Evolutionary conservation across 169 alveolate species (phyloP).

Genomic region (Cryptosporidium canis): DNA sequence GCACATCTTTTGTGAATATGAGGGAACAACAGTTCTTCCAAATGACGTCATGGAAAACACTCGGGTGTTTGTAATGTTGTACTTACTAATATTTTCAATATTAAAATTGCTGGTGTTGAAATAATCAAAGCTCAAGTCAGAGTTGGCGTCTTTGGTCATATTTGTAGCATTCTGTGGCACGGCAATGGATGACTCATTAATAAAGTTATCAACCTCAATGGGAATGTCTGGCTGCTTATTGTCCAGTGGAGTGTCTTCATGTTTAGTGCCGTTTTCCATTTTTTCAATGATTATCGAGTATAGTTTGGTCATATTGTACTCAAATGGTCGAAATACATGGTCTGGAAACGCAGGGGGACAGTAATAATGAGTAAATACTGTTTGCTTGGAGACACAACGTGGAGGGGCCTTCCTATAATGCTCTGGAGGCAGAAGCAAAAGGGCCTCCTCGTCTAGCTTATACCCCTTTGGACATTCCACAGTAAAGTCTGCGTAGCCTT

Average conservation of each 20-base stretch:
- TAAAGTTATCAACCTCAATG: not conserved
- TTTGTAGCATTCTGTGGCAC: not conserved
- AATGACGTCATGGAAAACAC: not conserved
- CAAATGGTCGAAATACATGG: conserved; percentile 34
- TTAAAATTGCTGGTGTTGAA: not conserved
- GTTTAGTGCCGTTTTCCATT: not conserved
- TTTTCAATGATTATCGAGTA: not conserved
- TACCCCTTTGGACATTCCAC: conserved; percentile 50
- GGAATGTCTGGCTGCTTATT: not conserved
- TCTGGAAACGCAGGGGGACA: conserved; percentile 61
- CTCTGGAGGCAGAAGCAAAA: conserved; percentile 22
- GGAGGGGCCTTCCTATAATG: conserved; percentile 47
- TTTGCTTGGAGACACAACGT: conserved; percentile 50
- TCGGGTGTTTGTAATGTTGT: conserved; percentile 25
- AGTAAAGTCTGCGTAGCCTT: conserved; percentile 28
- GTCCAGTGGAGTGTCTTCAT: not conserved
- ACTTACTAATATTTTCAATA: not conserved
- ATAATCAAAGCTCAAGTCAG: not conserved
- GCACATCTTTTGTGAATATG: conserved; percentile 56
- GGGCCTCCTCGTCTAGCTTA: conserved; percentile 40
- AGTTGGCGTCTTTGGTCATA: not conserved
- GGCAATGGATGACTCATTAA: not conserved
- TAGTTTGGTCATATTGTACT: not conserved
- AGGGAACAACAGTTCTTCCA: conserved; percentile 59
- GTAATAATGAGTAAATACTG: conserved; percentile 53